Evolutionary conservation across 345 rosid genomes (phyloP).

Genomic region (Salix exigua): DNA sequence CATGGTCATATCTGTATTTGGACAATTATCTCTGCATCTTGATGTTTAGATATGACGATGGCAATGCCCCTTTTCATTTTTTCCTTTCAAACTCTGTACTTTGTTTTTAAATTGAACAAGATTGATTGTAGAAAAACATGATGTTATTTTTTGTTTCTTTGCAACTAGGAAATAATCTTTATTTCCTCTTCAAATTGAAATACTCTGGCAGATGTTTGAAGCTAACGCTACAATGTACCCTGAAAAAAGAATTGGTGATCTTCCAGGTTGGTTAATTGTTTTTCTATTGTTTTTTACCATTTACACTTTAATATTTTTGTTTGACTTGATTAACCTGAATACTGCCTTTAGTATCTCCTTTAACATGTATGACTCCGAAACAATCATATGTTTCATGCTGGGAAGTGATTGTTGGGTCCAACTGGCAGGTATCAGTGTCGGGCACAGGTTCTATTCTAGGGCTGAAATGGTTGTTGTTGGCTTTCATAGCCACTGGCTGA

Average conservation of each 20-base stretch:
- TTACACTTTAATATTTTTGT: not conserved
- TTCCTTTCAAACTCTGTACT: not conserved
- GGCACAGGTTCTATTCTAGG: constrained; percentile 84
- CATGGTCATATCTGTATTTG: not conserved
- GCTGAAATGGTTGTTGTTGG: constrained; percentile 94
- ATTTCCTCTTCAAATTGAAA: not conserved
- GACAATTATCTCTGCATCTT: not conserved
- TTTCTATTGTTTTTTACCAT: not conserved
- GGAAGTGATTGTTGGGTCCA: not conserved
- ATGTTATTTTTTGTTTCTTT: not conserved
- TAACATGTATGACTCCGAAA: not conserved
- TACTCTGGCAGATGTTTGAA: constrained; percentile 48
- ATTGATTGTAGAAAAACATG: not conserved
- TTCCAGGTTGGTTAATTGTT: constrained; percentile 59
- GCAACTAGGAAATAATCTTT: not conserved
- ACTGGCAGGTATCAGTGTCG: constrained; percentile 72
- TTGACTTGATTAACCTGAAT: not conserved
- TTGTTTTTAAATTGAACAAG: not conserved
- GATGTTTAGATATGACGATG: not conserved
- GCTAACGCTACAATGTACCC: constrained; percentile 45
- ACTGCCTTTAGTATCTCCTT: not conserved
- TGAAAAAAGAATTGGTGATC: constrained; percentile 56
- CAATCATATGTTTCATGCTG: not conserved
- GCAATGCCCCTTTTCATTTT: not conserved
- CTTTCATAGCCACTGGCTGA: constrained; percentile 88